Base-by-base conservation (phyloP, 306 rosid genomes). In the Cucurbita moschata region DNA sequence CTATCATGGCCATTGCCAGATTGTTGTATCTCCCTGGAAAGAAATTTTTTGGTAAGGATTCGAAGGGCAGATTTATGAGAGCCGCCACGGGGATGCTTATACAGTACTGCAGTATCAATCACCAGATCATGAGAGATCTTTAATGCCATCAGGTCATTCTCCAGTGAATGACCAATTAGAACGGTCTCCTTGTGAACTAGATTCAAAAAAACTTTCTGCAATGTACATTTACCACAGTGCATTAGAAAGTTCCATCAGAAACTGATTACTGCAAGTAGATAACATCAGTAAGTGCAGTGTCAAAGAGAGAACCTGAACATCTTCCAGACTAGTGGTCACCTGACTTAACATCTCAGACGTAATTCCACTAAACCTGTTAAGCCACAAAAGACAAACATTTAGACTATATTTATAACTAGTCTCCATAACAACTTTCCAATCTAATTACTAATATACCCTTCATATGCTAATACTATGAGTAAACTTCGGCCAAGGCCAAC, bases 1-100 rank as follows among this genome's bases (percentile, higher is more conserved):
- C 99, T 94, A 86, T 91, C 96, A 81, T 94, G 99, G 71, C 99
- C 99, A 79, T 79, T 83, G 69, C 67, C 92, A 18, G 95, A 91
- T 77, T 89, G 96, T 43, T 94, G 97, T 78, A 94, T 94, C 84
- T 91, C 99, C 86, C 75, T 78, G 13, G 91, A 88, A 79, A 94
- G 96, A 82, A 84, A 94, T 80, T 72, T 86, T 81, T 78, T 87
- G 57, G 89, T 82, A 77, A 94, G 97, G 84, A 81, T 74, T 81
- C 99, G 86, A 43, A 94, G 85, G 85, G 97, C 96, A 76, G 83
- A 59, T 89, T 94, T 94, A 81, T 91, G 75, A 71, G 95, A 89
- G 66, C 84, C 70, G 15, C 87, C 86, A 38, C 97, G 88, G 9
- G 86, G 89, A 75, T 89, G 84, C 82, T 82, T 85, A 82, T 91